Conservation (phyloP, 2,329 filamentous ascomycete species). For the Polytolypa hystricis region DNA sequence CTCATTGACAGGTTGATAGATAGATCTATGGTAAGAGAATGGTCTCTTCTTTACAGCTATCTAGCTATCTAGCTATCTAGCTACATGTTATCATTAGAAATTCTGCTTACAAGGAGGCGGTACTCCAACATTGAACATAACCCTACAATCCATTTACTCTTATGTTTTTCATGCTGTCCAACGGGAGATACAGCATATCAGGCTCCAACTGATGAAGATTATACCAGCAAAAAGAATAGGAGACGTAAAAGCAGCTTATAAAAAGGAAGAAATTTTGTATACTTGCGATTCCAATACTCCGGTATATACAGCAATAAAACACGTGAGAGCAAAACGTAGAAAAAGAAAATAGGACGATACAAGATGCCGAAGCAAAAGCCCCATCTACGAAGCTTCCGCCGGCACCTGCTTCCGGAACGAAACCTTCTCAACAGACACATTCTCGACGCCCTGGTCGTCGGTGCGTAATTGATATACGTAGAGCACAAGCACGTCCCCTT, state of each 20-base stretch:
- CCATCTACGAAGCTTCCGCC: constrained; percentile 40
- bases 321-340: not conserved
- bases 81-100: too few species aligned
- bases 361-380: constrained; percentile 7
- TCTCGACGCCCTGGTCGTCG: constrained; percentile 64
- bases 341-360: not conserved
- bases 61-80: not conserved
- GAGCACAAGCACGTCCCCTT: constrained; percentile 88
- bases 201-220: constrained; percentile 5
- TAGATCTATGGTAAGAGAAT: too few species aligned
- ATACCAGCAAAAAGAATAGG: not conserved
- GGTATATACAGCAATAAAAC: not conserved
- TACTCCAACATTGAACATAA: too few species aligned
- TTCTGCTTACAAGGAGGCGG: too few species aligned
- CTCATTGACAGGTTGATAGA: too few species aligned
- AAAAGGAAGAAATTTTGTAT: not conserved
- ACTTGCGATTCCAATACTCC: too few species aligned
- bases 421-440: constrained; percentile 74
- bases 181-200: too few species aligned
- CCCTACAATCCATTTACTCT: too few species aligned
- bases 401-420: constrained; percentile 70
- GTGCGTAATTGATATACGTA: constrained; percentile 86
- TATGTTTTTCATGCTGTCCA: too few species aligned
- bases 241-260: not conserved
- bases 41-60: not conserved